phyloP scores from a whole-genome alignment of 148 eudicot genomes.

The Cornus suecica region DNA sequence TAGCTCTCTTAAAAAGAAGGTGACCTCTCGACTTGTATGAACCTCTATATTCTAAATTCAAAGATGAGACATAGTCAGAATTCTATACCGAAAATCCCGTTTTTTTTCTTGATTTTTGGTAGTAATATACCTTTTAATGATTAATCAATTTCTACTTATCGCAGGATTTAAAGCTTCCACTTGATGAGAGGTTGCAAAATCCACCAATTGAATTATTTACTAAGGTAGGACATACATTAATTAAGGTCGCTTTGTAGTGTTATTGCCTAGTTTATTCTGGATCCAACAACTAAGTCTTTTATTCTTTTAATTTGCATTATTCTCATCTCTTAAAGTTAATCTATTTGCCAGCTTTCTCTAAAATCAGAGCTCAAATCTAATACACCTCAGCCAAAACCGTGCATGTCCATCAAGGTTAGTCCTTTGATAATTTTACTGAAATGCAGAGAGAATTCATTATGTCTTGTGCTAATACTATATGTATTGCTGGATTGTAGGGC shows the following conservation, averaged over 20 bases:
- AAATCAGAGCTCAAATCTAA: conserved; percentile 30
- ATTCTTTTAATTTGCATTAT: neutral
- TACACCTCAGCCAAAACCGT: conserved; percentile 22
- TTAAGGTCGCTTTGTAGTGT: neutral
- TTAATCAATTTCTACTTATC: neutral
- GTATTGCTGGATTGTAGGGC: conserved; percentile 25
- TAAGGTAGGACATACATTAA: conserved; percentile 34
- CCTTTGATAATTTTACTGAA: neutral
- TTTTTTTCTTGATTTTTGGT: conserved; percentile 3
- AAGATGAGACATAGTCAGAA: conserved; percentile 24
- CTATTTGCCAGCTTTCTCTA: conserved; percentile 48
- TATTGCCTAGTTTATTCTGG: neutral
- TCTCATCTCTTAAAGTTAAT: neutral
- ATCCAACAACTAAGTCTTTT: neutral
- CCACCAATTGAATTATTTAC: conserved; percentile 57
- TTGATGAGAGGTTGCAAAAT: conserved; percentile 21
- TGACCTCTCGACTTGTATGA: conserved; percentile 14
- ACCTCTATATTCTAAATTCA: conserved; percentile 13
- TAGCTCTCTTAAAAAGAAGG: conserved; percentile 35
- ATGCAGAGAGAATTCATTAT: neutral
- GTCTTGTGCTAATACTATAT: neutral
- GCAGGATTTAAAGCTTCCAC: conserved; percentile 45
- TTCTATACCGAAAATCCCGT: conserved; percentile 19
- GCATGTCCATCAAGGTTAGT: conserved; percentile 37
- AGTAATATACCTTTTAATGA: neutral